Evolutionary conservation across 495 filamentous ascomycete genomes (phyloP).

Genomic region (Symbiotaphrina buchneri): DNA sequence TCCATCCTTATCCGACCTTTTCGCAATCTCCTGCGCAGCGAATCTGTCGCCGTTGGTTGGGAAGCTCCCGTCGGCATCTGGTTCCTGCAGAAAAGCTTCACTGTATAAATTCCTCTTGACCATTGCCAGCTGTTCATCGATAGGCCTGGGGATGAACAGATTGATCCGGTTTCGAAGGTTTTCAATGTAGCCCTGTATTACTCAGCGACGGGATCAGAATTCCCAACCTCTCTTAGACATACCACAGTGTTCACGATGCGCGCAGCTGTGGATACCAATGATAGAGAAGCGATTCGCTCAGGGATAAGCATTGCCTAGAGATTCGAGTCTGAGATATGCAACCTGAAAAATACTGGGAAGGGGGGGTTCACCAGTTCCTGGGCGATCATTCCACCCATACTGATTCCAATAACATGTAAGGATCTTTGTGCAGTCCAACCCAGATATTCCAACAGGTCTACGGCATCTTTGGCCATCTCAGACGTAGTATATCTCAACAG

Average conservation of each 20-base stretch:
- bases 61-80: conserved; percentile 42
- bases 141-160: conserved; percentile 43
- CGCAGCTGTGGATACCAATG: conserved; percentile 51
- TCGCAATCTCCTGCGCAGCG: conserved; percentile 49
- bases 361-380: conserved; percentile 38
- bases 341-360: background rate
- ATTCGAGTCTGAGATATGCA: background rate
- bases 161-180: conserved; percentile 44
- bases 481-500: conserved; percentile 41
- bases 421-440: conserved; percentile 37
- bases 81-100: conserved; percentile 28
- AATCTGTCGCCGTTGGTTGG: conserved; percentile 58
- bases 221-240: conserved; percentile 13
- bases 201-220: background rate
- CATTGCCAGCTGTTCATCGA: conserved; percentile 30
- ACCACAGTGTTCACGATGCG: conserved; percentile 37
- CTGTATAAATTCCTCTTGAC: conserved; percentile 38
- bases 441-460: conserved; percentile 45
- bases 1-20: conserved; percentile 26
- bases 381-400: conserved; percentile 74
- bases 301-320: conserved; percentile 33
- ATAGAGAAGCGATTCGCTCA: conserved; percentile 35
- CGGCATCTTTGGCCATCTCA: conserved; percentile 51
- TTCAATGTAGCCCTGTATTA: conserved; percentile 25
- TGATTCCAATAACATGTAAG: conserved; percentile 51